These are phyloP conservation scores for Alternaria conjuncta DNA, from an alignment of 2,329 filamentous ascomycete genomes.

Conservation along the genomic window DNA sequence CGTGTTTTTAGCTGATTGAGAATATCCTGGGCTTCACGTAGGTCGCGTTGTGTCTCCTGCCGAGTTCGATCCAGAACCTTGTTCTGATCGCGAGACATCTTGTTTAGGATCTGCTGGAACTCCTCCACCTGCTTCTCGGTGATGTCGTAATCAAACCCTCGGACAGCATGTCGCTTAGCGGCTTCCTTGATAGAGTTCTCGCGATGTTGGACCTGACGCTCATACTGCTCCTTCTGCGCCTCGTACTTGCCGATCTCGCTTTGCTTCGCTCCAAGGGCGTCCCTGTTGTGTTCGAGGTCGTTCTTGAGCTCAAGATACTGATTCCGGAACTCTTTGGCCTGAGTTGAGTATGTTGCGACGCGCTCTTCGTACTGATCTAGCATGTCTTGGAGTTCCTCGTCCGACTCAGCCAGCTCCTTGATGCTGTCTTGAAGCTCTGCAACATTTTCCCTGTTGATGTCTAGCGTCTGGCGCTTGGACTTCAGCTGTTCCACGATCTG, in stretches of 20 bases:
- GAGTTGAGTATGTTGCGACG: slow-evolving; percentile 68
- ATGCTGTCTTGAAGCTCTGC: slow-evolving; percentile 74
- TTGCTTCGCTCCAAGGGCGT: slow-evolving; percentile 54
- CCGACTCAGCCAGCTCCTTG: slow-evolving; percentile 77
- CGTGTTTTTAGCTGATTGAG: slow-evolving; percentile 77
- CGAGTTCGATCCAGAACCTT: slow-evolving; percentile 76
- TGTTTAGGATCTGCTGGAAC: slow-evolving; percentile 80
- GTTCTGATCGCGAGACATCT: slow-evolving; percentile 78
- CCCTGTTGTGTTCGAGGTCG: slow-evolving; percentile 56
- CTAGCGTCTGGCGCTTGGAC: slow-evolving; percentile 76
- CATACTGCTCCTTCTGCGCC: slow-evolving; percentile 86
- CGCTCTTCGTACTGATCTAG: slow-evolving; percentile 80
- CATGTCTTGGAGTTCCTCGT: slow-evolving; percentile 74
- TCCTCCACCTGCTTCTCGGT: slow-evolving; percentile 74
- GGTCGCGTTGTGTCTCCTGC: slow-evolving; percentile 74
- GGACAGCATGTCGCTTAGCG: slow-evolving; percentile 77
- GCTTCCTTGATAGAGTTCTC: slow-evolving; percentile 78
- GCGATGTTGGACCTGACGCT: slow-evolving; percentile 76
- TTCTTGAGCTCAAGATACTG: slow-evolving; percentile 70
- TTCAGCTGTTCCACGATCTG: slow-evolving; percentile 76
- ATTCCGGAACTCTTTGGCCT: slow-evolving; percentile 67
- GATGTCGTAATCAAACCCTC: slow-evolving; percentile 81
- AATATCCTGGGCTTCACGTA: slow-evolving; percentile 72
- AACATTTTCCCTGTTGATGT: slow-evolving; percentile 73
- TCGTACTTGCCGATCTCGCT: slow-evolving; percentile 77